Base-by-base conservation (phyloP, 208 protist genomes). In the Acanthamoeba royreba region DNA sequence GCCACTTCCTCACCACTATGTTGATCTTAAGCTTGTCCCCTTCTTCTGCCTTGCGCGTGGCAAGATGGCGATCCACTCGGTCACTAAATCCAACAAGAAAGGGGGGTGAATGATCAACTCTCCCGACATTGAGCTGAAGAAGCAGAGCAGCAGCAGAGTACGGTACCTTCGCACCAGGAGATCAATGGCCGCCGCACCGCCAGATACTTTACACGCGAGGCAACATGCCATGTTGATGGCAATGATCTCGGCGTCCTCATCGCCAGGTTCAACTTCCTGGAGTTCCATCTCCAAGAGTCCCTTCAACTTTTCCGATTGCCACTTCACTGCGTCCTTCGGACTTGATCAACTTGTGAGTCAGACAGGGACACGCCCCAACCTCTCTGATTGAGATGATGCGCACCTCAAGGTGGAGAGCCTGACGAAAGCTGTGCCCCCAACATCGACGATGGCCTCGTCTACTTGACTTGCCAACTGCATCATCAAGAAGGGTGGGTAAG, bases 191-290 rank as follows among this genome's bases (percentile, higher is more conserved):
- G 43, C 69, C 40, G 69, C 69, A 13, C 69, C 69, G 69, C 4
- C 33, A 42, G 69, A 52, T 0, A 81, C 42, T 35, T 42, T 35
- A 42, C 69, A 81, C 40, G 69, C 69, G 38, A 81, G 69, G 69
- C 69, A 81, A 42, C 69, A 81, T 19, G 69, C 69, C 69, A 81
- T 81, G 42, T 81, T 81, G 69, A 81, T 47, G 69, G 69, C 69
- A 42, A 81, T 81, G 69, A 81, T 81, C 40, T 81, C 69, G 40
- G 69, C 69, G 42, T 81, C 69, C n/a, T 81, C 69, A 28, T 81
- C 69, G 4, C 40, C 69, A 15, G 4, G 25, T 42, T 15, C 38
- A 3, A 25, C 69, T 1, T 13, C 42, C 40, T 0, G 9, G 25
- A 81, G 69, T 25, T 81, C 69, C 22, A 42, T 42, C 69, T 81